Evolutionary conservation across 1,284 basidiomycete species (phyloP), one percentile per base, ranked within the genome.

Genomic region (Anthracocystis setariae): DNA sequence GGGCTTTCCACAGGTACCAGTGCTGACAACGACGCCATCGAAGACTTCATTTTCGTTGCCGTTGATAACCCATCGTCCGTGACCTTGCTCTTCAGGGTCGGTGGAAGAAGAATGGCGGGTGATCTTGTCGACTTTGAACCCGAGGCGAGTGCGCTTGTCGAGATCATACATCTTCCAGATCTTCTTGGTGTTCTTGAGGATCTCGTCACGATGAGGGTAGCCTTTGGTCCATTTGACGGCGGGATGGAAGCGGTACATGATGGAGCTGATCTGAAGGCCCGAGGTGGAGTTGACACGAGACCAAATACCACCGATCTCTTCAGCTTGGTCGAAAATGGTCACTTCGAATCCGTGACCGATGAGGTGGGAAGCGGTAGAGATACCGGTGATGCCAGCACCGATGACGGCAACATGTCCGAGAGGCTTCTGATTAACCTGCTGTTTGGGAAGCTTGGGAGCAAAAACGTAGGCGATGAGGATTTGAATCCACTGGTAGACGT

Each of bases 1-100:
- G 1, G 87, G 87, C 49, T 86, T 84, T 15, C 88, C 88, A 69
- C 88, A 88, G 0, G 88, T 89, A 3, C 88, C 88, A 32, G 89
- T 83, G 2, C 45, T 76, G 45, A 86, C 87, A 45, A 89, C 86
- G 61, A 89, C 78, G 0, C 87, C 88, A 72, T 89, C 88, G 68
- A 88, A 90, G 53, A 88, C 87, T 21, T 79, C 78, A 10, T 62
- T 62, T 27, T 81, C 60, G 37, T 84, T 80, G 9, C 78, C 80
- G 50, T 85, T 84, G 75, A 89, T 84, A 42, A 86, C 79, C 89
- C 89, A 90, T 13, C 84, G 82, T 5, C 84, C 81, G 46, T 84
- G 85, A 2, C 84, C 85, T 3, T 79, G 80, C 46, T 83, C 70
- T 2, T 76, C 46, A 9, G 83, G 81, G 35, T 84, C 79, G 0